These are phyloP conservation scores for Cryptococcus amylolentus DNA, from an alignment of 1,284 basidiomycete species.

Conservation along the genomic window DNA sequence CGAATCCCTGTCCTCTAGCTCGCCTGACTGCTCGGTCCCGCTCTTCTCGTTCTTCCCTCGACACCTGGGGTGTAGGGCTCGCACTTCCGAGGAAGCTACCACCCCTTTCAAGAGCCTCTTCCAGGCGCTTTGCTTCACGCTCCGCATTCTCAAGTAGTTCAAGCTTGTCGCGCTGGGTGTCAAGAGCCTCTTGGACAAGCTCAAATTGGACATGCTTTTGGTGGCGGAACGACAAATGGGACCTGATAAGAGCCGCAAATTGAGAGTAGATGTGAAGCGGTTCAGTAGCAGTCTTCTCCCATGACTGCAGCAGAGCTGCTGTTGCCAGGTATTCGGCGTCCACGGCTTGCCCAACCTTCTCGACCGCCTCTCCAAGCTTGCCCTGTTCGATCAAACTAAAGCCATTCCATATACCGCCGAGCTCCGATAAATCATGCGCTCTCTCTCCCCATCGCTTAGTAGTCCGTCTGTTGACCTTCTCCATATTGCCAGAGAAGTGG, in stretches of 20 bases:
- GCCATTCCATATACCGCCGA: conserved; percentile 92
- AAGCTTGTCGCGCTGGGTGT: conserved; percentile 78
- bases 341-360: conserved; percentile 75
- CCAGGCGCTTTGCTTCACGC: conserved; percentile 80
- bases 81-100: conserved; percentile 24
- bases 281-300: conserved; percentile 91
- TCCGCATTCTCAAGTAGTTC: conserved; percentile 91
- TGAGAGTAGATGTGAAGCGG: conserved; percentile 94
- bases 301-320: conserved; percentile 76
- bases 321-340: conserved; percentile 93
- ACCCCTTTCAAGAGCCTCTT: conserved; percentile 67
- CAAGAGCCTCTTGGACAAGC: conserved; percentile 87
- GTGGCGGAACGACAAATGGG: conserved; percentile 88
- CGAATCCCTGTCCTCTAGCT: conserved; percentile 63
- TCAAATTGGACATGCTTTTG: conserved; percentile 98
- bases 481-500: conserved; percentile 86
- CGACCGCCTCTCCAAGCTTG: conserved; percentile 41
- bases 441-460: conserved; percentile 93
- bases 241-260: conserved; percentile 91
- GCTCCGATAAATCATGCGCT: conserved; percentile 86
- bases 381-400: conserved; percentile 71
- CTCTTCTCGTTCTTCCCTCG: conserved; percentile 10
- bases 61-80: conserved; percentile 1
- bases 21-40: conserved; percentile 17
- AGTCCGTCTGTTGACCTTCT: conserved; percentile 87